phyloP scores from a whole-genome alignment of 352 stramenopile genomes.

The Elongisporangium undulatum region DNA sequence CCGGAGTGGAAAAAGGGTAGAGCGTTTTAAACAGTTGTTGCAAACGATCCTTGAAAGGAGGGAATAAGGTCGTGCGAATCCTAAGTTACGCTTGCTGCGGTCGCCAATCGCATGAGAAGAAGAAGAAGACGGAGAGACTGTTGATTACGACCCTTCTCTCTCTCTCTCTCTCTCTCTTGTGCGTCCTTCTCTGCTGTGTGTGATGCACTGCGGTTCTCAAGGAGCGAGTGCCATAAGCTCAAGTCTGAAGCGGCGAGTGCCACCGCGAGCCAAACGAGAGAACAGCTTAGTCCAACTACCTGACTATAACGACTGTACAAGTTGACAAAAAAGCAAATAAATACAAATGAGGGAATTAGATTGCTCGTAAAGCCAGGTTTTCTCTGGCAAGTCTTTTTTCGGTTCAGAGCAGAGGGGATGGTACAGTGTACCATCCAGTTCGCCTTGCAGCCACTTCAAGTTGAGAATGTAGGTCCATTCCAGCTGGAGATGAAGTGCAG shows the following conservation, averaged over 20 bases:
- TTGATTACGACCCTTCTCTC: background rate
- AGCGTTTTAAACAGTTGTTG: background rate
- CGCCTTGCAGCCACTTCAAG: constrained; percentile 16
- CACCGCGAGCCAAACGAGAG: background rate
- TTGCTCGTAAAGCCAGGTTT: background rate
- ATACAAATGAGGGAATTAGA: constrained; percentile 11
- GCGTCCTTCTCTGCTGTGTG: background rate
- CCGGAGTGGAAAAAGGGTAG: background rate
- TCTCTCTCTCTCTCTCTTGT: background rate
- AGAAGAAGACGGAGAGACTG: background rate
- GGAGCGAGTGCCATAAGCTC: background rate
- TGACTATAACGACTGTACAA: constrained; percentile 1
- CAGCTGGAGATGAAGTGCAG: background rate
- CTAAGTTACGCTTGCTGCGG: background rate
- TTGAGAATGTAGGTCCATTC: constrained; percentile 20
- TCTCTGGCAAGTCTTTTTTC: background rate
- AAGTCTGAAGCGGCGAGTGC: background rate
- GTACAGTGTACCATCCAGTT: background rate
- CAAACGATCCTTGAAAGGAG: background rate
- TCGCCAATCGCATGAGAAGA: background rate
- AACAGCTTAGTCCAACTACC: background rate
- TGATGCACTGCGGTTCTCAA: background rate
- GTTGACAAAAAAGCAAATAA: too few relatives aligned
- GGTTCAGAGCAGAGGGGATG: background rate
- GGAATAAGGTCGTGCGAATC: background rate